Base-by-base conservation (phyloP, 768 basidiomycete species). In the Auricularia cornea region DNA sequence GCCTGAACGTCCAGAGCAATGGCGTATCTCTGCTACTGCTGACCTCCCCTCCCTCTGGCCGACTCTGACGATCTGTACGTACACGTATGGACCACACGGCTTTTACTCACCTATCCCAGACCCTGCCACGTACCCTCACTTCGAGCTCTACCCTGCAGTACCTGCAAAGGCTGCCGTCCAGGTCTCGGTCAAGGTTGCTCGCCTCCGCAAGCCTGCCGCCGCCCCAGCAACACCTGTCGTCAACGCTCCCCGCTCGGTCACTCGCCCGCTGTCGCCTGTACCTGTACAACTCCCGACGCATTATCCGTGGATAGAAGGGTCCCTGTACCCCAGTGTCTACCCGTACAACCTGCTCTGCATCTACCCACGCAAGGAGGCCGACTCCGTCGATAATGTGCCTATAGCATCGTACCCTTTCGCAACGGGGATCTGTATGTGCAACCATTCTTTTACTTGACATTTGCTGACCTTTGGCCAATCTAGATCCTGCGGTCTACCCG, bases 261-360 rank as follows among this genome's bases (percentile, higher is more conserved):
- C 44, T 48, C 20, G 10, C 20, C 12, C 16, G 6, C 23, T 14
- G 44, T 1, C 23, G 3, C 44, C 44, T 48, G 44, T 48, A 6
- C 11, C 44, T 20, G 20, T 48, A 18, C 16, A 18, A 48, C 44
- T 48, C 20, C 12, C 44, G 6, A 23, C 44, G 6, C 44, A 20
- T 23, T 48, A 48, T 20, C 44, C 44, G 44, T 20, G 16, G 44
- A 48, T 48, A 18, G 20, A 48, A 48, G 44, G 20, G 44, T 48
- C 44, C n/a, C 4, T 57, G 54, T 57, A 80, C 68, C 70, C 71
- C 60, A 66, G 75, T 61, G 70, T 74, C 56, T 82, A 83, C 69
- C 79, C 81, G 11, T 69, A 67, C 65, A 76, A 75, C 66, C 66
- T 80, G 23, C 60, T 71, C 52, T 64, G 62, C 28, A 75, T 79